phyloP scores from a whole-genome alignment of 495 filamentous ascomycete species.

The Aspergillus bertholletiae region DNA sequence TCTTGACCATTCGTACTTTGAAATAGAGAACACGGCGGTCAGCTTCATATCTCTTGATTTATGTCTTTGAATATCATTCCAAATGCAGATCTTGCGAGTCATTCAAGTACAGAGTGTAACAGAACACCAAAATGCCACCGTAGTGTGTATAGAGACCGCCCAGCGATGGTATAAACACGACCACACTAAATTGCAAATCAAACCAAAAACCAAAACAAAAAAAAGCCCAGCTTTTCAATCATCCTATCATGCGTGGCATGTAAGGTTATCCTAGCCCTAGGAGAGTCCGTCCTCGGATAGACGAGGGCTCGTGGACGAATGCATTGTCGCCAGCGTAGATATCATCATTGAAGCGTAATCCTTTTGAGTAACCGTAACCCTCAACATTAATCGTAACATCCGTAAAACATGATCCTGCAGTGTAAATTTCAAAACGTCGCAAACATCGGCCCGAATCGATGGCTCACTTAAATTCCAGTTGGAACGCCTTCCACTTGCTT shows the following conservation, averaged over 20 bases:
- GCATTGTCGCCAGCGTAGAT: slow-evolving; percentile 3
- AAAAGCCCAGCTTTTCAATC: slow-evolving; percentile 21
- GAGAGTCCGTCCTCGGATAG: background rate
- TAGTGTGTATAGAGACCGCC: slow-evolving; percentile 18
- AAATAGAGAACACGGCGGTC: background rate
- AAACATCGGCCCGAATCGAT: background rate
- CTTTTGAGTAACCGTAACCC: slow-evolving; percentile 16
- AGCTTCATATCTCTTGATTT: background rate
- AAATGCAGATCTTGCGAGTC: background rate
- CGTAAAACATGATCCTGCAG: slow-evolving; percentile 26
- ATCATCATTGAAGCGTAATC: slow-evolving; percentile 14
- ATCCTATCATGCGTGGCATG: background rate
- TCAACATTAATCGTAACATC: slow-evolving; percentile 39
- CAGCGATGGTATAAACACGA: slow-evolving; percentile 12
- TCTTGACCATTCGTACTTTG: background rate
- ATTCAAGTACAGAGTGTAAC: background rate
- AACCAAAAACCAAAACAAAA: background rate
- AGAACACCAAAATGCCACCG: slow-evolving; percentile 14
- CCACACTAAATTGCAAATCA: background rate
- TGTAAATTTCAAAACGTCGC: background rate
- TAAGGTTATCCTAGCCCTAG: background rate
- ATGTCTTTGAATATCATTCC: background rate
- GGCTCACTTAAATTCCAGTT: slow-evolving; percentile 48
- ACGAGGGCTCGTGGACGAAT: background rate
- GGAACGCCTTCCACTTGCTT: slow-evolving; percentile 53